Evolutionary conservation across 257 asterid genomes (phyloP).

Genomic region (Solanum gracilifrons): DNA sequence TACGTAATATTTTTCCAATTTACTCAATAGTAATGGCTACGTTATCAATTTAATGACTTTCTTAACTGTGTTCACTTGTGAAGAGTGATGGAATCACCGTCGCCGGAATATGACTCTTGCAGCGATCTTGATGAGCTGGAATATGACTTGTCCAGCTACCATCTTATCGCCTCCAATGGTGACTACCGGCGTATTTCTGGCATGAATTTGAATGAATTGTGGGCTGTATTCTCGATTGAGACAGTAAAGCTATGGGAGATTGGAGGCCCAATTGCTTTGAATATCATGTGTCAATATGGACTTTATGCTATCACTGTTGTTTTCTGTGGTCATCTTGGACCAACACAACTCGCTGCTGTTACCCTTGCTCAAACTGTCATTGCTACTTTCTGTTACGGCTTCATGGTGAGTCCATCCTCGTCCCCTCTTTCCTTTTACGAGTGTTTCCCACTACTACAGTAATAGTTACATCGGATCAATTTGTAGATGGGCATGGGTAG

Average conservation of each 20-base stretch:
- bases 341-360: slow-evolving; percentile 51
- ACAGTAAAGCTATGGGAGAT: slow-evolving; percentile 52
- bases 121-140: too few species aligned
- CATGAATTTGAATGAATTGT: slow-evolving; percentile 11
- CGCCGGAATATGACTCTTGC: slow-evolving; percentile 5
- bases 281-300: slow-evolving; percentile 37
- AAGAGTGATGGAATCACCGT: slow-evolving; percentile 37
- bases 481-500: slow-evolving; percentile 84
- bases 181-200: slow-evolving; percentile 45
- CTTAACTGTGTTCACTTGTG: too few species aligned
- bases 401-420: not conserved
- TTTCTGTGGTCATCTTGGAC: slow-evolving; percentile 72
- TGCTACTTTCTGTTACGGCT: slow-evolving; percentile 48
- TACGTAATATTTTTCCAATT: not conserved
- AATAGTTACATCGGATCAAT: too few species aligned
- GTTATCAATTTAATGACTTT: too few species aligned
- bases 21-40: too few species aligned
- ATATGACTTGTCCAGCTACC: too few species aligned
- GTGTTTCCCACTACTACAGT: too few species aligned
- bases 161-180: slow-evolving; percentile 8
- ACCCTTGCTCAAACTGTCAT: slow-evolving; percentile 56
- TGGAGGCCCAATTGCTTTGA: slow-evolving; percentile 35
- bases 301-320: slow-evolving; percentile 28
- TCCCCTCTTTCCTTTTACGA: too few species aligned
- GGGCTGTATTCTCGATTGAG: slow-evolving; percentile 42